A percentile compares a stretch with the other conserved stretches of the same genome.
phyloP scores from a whole-genome alignment of 2,329 filamentous ascomycete species.

The Botrytis hyacinthi region DNA sequence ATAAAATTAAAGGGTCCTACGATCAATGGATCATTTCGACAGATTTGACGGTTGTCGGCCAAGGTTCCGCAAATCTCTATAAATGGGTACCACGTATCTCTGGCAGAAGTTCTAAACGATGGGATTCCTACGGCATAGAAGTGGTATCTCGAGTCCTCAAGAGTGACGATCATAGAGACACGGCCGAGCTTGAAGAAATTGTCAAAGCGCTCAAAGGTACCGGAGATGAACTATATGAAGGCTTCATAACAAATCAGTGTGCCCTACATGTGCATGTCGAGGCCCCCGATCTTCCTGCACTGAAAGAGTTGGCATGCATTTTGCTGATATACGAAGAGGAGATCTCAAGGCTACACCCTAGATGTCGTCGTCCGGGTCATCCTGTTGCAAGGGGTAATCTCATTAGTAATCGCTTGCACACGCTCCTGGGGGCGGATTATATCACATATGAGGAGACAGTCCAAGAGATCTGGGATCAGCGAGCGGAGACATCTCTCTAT shows the following conservation, averaged over 20 bases:
- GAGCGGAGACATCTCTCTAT: background rate
- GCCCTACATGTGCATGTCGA: conserved; percentile 33
- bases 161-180: conserved; percentile 9
- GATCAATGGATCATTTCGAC: conserved; percentile 28
- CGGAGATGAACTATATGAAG: conserved; percentile 17
- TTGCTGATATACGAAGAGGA: conserved; percentile 34
- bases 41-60: conserved; percentile 29
- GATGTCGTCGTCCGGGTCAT: conserved; percentile 29
- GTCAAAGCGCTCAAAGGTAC: conserved; percentile 21
- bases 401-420: conserved; percentile 28
- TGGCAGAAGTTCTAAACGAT: conserved; percentile 17
- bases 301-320: conserved; percentile 30
- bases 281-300: conserved; percentile 25
- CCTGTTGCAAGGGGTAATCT: conserved; percentile 16
- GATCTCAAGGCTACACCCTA: conserved; percentile 30
- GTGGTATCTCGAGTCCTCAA: conserved; percentile 28
- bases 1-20: conserved; percentile 23
- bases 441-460: background rate
- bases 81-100: conserved; percentile 26
- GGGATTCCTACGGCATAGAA: conserved; percentile 34
- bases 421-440: conserved; percentile 4
- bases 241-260: conserved; percentile 35
- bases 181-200: conserved; percentile 23
- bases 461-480: background rate
- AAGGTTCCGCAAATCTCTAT: conserved; percentile 29